Percentiles rank a stretch among this genome's conserved stretches.
Evolutionary conservation across 371 early-diverging fungal species (phyloP).

Genomic region (Mucor ambiguus): DNA sequence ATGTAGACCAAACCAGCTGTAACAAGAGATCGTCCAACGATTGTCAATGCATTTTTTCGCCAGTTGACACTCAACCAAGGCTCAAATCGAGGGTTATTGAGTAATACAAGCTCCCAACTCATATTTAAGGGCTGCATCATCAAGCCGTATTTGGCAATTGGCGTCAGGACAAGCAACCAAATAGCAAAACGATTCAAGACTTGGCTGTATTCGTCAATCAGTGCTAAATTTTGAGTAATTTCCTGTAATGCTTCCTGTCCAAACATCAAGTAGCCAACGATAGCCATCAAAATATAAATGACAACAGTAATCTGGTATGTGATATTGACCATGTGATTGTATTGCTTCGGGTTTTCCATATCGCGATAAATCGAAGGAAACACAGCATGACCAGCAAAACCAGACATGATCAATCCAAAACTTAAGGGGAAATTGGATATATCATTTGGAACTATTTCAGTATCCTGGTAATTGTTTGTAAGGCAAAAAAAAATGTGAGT

Average conservation of each 20-base stretch:
- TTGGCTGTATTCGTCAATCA: conserved; percentile 47
- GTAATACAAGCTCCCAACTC: conserved; percentile 48
- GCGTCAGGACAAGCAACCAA: conserved; percentile 62
- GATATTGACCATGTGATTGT: conserved; percentile 44
- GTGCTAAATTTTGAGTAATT: conserved; percentile 66
- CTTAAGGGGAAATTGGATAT: conserved; percentile 34
- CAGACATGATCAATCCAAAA: conserved; percentile 49
- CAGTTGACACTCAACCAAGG: conserved; percentile 18
- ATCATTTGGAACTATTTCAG: conserved; percentile 36
- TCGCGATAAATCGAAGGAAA: conserved; percentile 72
- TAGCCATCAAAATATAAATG: conserved; percentile 38
- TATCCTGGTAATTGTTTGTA: conserved; percentile 23
- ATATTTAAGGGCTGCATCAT: conserved; percentile 55
- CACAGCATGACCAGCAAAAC: conserved; percentile 61
- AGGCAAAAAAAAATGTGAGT: conserved; percentile 7
- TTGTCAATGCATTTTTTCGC: conserved; percentile 11
- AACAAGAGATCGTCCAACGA: conserved; percentile 20
- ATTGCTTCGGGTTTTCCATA: conserved; percentile 58
- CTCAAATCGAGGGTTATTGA: conserved; percentile 17
- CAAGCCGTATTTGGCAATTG: conserved; percentile 66
- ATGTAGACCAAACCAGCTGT: conserved; percentile 40
- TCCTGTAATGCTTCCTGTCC: conserved; percentile 62
- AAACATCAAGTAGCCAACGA: conserved; percentile 77
- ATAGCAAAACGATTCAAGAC: conserved; percentile 52
- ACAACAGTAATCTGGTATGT: conserved; percentile 38